Evolutionary conservation across 2,329 filamentous ascomycete genomes (phyloP), one percentile per base, ranked within the genome.

Genomic region (Lizonia empirigonia): DNA sequence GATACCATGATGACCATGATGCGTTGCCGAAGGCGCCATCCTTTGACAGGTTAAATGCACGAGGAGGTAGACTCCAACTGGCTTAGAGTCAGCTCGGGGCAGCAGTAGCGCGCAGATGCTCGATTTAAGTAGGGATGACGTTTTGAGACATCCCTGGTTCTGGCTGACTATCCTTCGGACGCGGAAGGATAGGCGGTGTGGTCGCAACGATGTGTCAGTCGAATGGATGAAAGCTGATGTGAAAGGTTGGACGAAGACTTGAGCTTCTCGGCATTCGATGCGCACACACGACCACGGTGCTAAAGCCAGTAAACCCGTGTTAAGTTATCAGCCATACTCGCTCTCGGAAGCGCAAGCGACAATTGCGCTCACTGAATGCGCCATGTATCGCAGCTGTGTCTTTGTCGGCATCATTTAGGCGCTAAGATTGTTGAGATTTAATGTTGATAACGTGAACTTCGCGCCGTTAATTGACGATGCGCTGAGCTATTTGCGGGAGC

Each of bases 1-100:
- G 45, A 56, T 42, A 58, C 58, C 58, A 49, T 56, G 54, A 55
- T 60, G 47, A 58, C 49, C 55, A 56, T 50, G 51, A 50, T 53
- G 58, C 53, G 20, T 55, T 54, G 58, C 48, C 50, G 50, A 55
- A 50, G 26, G 13, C 30, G 30, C 59, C 45, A 59, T 56, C 13
- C 59, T 34, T 33, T 15, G 16, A 26, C 30, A 3, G 9, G 41
- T 41, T 26, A 56, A 48, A 44, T n/a, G 26, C 16, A 19, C 22
- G 23, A 32, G 12, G 7, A 18, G 40, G 40, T 44, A 53, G 37
- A 18, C 60, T 39, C 13, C 4, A 36, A 42, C 2, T 2, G 33
- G 53, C 19, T 32, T 63, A 45, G 53, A 8, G 32, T 19, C 18
- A 18, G 44, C 49, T 44, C 34, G 46, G 19, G 39, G 46, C 30